phyloP scores from a whole-genome alignment of 2,329 filamentous ascomycete species.

The Ophiostoma himal-ulmi region DNA sequence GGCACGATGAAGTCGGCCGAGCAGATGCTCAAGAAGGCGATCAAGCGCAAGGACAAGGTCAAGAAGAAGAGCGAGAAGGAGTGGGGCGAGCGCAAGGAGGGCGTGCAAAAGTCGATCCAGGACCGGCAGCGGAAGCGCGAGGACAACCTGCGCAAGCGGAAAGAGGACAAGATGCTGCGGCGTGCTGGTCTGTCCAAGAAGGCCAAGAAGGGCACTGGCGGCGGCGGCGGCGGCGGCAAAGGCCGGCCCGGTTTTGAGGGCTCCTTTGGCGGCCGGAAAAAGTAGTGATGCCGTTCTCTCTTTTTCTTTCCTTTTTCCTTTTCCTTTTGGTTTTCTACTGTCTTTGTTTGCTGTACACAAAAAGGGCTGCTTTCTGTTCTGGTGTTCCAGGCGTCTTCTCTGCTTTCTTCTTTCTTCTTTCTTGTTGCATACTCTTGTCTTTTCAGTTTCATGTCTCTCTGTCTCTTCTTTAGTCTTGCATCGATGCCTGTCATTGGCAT shows the following conservation, averaged over 20 bases:
- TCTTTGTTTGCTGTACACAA: neutral
- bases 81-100: constrained; percentile 69
- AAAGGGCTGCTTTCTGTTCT: constrained; percentile 6
- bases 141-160: constrained; percentile 67
- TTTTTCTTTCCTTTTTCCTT: neutral
- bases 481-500: constrained; percentile 6
- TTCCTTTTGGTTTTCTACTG: neutral
- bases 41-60: constrained; percentile 83
- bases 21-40: constrained; percentile 79
- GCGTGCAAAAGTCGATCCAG: constrained; percentile 68
- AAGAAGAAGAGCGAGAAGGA: constrained; percentile 91
- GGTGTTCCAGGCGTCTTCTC: neutral
- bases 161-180: constrained; percentile 62
- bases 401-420: neutral
- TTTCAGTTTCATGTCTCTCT: constrained; percentile 9
- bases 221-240: constrained; percentile 34
- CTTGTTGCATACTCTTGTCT: neutral
- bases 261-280: constrained; percentile 57
- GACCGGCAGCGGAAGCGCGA: constrained; percentile 77
- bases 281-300: constrained; percentile 29
- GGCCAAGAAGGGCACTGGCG: constrained; percentile 40
- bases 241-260: constrained; percentile 62
- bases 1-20: constrained; percentile 38
- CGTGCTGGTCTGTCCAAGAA: constrained; percentile 50
- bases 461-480: neutral